Conservation (phyloP, 805 yeast species). For the Saturnispora sekii region DNA sequence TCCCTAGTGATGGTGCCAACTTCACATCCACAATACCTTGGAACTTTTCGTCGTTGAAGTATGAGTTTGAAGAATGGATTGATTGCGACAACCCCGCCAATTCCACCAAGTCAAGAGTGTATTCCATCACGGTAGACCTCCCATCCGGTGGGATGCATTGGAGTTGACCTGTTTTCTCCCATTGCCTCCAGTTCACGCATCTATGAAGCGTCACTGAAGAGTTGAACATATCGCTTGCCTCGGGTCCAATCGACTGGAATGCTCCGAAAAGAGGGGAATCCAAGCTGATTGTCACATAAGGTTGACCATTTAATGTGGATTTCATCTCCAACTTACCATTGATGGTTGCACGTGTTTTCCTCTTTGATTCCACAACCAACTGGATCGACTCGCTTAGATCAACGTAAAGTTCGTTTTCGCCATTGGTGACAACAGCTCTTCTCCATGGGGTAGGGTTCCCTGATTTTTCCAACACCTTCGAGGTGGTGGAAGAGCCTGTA, state of each 20-base stretch:
- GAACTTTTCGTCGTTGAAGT: conserved; percentile 21
- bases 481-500: conserved; percentile 5
- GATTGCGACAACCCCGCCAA: neutral
- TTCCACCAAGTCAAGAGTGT: conserved; percentile 44
- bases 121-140: conserved; percentile 48
- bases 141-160: conserved; percentile 90
- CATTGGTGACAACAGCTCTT: conserved; percentile 52
- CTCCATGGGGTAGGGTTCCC: conserved; percentile 66
- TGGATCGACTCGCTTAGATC: conserved; percentile 65
- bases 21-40: conserved; percentile 51
- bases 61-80: conserved; percentile 8
- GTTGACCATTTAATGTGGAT: conserved; percentile 69
- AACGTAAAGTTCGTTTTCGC: conserved; percentile 77
- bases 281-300: conserved; percentile 54
- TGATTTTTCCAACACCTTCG: conserved; percentile 26
- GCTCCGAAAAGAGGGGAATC: conserved; percentile 28
- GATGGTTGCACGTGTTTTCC: conserved; percentile 41
- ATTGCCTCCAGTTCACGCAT: conserved; percentile 49
- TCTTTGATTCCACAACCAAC: conserved; percentile 38
- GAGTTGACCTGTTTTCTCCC: conserved; percentile 33
- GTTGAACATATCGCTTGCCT: conserved; percentile 20
- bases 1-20: conserved; percentile 44
- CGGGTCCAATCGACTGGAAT: neutral
- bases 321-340: conserved; percentile 56
- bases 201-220: conserved; percentile 44